Base-by-base conservation (phyloP, 116 monocot species). In the Cymodocea nodosa region DNA sequence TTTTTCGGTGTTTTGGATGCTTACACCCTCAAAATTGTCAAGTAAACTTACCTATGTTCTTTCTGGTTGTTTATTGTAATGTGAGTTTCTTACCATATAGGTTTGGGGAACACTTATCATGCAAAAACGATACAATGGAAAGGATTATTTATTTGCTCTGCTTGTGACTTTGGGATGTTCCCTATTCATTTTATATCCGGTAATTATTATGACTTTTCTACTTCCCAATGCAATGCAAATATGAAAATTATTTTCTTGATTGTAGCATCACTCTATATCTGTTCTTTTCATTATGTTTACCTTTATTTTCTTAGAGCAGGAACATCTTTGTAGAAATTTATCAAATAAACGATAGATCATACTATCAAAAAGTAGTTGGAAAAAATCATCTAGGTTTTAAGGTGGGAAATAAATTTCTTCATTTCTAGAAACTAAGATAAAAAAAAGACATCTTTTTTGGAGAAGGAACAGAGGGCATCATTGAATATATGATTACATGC, bases 41-140 rank as follows among this genome's bases (percentile, higher is more conserved):
- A 3, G 44, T 44, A 44, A 44, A 10, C 44, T 22, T 58, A 56
- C 16, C 9, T 39, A 36, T 48, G 7, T 13, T 53, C 53, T 40
- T 56, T 64, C 62, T 48, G 22, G n/a, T 19, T 35, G 50, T 53
- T 51, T 15, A 57, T 57, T n/a, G 60, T 35, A 2, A 50, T 62
- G 22, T 49, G 4, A 17, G 12, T 36, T 23, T 65, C 53, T 70
- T 40, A n/a, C 60, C 60, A 48, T 49, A 51, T 66, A 95, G 95
- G 70, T 87, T 23, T 95, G 95, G 95, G 83, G 95, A 6, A 83
- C 87, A 66, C 24, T 90, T 53, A 95, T 95, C 34, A 90, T 95
- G 95, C 90, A 87, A 57, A 95, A 95, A 77, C 83, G 74, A 70
- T 95, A 95, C 62, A 78, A 76, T 83, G 85, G 85, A 49, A 90